Evolutionary conservation across 2,329 filamentous ascomycete species (phyloP).

Genomic region (Botrytis pseudocinerea): DNA sequence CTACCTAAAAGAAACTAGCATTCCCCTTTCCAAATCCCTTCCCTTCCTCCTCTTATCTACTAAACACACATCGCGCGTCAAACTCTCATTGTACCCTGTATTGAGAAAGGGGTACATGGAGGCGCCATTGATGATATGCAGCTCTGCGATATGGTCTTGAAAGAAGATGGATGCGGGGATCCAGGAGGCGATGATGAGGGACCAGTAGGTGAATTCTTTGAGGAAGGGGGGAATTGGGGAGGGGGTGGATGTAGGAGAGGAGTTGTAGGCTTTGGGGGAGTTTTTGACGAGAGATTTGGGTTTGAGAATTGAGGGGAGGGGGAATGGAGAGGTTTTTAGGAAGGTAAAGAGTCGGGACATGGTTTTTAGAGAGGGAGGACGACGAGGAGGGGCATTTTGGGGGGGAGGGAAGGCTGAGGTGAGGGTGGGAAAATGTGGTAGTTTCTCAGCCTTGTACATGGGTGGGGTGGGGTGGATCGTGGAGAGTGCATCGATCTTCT

Average conservation of each 20-base stretch:
- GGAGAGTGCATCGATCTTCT: neutral
- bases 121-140: slow-evolving; percentile 57
- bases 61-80: slow-evolving; percentile 56
- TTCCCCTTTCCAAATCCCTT: slow-evolving; percentile 63
- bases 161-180: slow-evolving; percentile 62
- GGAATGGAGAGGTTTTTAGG: neutral
- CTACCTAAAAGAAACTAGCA: slow-evolving; percentile 71
- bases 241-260: neutral
- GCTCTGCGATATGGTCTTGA: slow-evolving; percentile 60
- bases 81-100: slow-evolving; percentile 59
- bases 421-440: neutral
- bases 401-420: neutral
- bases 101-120: slow-evolving; percentile 83
- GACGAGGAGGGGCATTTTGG: neutral
- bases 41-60: slow-evolving; percentile 60
- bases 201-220: slow-evolving; percentile 45
- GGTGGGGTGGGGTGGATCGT: neutral
- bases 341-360: neutral
- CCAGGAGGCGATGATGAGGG: slow-evolving; percentile 59
- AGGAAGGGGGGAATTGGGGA: slow-evolving; percentile 26
- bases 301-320: neutral
- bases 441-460: neutral
- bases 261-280: neutral
- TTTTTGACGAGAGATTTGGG: neutral
- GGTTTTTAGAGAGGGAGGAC: neutral